These are phyloP conservation scores for Gentiana straminea DNA, from an alignment of 257 asterid genomes.

Conservation along the genomic window DNA sequence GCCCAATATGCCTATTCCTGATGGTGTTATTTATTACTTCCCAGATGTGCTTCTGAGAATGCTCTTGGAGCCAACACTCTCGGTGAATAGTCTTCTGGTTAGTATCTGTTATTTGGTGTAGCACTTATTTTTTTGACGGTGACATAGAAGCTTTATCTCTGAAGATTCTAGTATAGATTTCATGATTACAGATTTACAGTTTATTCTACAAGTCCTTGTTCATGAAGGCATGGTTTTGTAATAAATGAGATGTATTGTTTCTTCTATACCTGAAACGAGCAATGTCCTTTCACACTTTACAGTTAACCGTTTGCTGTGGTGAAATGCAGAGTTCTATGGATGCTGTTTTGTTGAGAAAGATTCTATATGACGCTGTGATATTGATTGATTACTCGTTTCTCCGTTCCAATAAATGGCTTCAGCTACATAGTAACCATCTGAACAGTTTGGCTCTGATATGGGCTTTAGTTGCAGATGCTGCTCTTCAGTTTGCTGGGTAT, in stretches of 20 bases:
- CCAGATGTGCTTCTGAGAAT: conserved; percentile 63
- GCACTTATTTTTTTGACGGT: background rate
- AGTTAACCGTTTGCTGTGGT: background rate
- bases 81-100: conserved; percentile 48
- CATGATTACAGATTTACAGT: too few species aligned
- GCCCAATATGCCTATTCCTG: too few species aligned
- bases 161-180: too few species aligned
- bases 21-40: conserved; percentile 19
- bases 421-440: conserved; percentile 24
- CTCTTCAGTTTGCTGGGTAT: conserved; percentile 62
- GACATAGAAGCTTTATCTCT: too few species aligned
- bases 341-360: conserved; percentile 33
- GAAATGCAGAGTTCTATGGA: conserved; percentile 47
- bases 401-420: conserved; percentile 38
- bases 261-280: background rate
- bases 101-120: conserved; percentile 19
- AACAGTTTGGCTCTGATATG: conserved; percentile 47
- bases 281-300: background rate
- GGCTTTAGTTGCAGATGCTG: conserved; percentile 55
- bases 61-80: conserved; percentile 53
- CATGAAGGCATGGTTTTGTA: too few species aligned
- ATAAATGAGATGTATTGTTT: too few species aligned
- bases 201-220: too few species aligned
- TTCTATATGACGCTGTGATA: conserved; percentile 52
- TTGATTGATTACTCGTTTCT: conserved; percentile 42